Conservation (phyloP, 2,329 filamentous ascomycete species). For the Fusarium phyllophilum region DNA sequence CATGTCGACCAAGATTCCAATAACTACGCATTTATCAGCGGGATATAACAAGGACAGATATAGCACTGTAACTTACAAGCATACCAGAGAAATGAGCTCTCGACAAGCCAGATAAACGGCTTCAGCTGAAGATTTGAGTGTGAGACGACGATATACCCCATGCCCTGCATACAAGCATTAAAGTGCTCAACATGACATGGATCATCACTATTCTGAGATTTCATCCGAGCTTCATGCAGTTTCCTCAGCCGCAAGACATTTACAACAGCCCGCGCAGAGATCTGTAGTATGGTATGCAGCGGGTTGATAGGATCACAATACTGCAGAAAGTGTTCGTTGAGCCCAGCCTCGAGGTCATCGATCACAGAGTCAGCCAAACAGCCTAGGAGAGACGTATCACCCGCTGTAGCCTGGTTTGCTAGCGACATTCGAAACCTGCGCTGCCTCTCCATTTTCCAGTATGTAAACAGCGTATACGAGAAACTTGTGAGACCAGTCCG, state of each 20-base stretch:
- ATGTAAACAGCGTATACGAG: not conserved
- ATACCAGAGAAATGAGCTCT: slow-evolving; percentile 7
- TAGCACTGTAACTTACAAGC: not conserved
- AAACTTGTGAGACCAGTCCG: not conserved
- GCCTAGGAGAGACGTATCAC: not conserved
- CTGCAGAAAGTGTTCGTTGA: slow-evolving; percentile 19
- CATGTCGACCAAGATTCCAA: slow-evolving; percentile 19
- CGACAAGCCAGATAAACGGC: not conserved
- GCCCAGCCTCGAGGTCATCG: not conserved
- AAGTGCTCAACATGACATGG: slow-evolving; percentile 18
- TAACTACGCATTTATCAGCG: not conserved
- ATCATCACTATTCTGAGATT: not conserved
- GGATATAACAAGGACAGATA: rapidly evolving
- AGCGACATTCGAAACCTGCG: not conserved
- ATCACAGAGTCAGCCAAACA: not conserved
- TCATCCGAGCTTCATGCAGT: not conserved
- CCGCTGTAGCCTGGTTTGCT: not conserved
- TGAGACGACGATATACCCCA: slow-evolving; percentile 1
- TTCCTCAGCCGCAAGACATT: slow-evolving; percentile 18
- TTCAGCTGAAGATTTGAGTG: slow-evolving; percentile 2
- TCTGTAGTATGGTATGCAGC: not conserved
- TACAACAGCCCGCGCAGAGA: not conserved
- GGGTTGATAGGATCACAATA: slow-evolving; percentile 19
- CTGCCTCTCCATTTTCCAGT: slow-evolving; percentile 1
- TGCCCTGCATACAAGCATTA: slow-evolving; percentile 12